Percentiles rank a stretch among this genome's conserved stretches.
These are phyloP conservation scores for Boletales sp. DNA, from an alignment of 768 basidiomycete species.

Conservation along the genomic window DNA sequence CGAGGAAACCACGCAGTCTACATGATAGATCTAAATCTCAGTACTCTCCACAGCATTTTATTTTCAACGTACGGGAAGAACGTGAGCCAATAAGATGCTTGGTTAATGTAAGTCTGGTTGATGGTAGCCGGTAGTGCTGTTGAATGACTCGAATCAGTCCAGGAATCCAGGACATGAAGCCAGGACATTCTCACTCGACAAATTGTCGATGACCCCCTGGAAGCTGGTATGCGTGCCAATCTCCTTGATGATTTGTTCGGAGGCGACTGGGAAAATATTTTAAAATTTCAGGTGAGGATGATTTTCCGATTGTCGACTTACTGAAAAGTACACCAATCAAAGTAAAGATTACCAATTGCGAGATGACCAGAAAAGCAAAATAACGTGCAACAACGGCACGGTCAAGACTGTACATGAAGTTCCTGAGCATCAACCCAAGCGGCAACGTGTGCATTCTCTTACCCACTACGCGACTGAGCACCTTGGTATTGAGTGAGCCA, in stretches of 20 bases:
- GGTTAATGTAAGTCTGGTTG: conserved; percentile 86
- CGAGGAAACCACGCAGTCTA: conserved; percentile 91
- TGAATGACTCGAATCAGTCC: conserved; percentile 18
- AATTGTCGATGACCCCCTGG: conserved; percentile 40
- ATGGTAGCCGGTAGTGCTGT: conserved; percentile 72
- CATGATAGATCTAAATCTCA: conserved; percentile 7
- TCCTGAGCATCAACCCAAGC: background rate
- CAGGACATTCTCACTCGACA: conserved; percentile 35
- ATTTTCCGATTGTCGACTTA: conserved; percentile 34
- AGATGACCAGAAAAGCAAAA: conserved; percentile 90
- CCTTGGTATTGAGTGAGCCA: conserved; percentile 72
- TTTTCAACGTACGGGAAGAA: conserved; percentile 76
- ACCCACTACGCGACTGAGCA: conserved; percentile 32
- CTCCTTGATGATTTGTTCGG: conserved; percentile 42
- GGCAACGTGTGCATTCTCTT: background rate
- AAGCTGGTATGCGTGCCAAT: conserved; percentile 48
- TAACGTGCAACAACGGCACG: conserved; percentile 91
- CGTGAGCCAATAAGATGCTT: conserved; percentile 89
- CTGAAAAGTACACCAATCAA: conserved; percentile 87
- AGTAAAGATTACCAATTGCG: conserved; percentile 92
- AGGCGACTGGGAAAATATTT: conserved; percentile 20
- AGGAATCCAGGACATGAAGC: background rate
- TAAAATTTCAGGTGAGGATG: background rate
- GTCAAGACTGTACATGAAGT: conserved; percentile 65
- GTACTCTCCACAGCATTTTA: background rate